Conservation (phyloP, 305 asterid genomes). For the Fraxinus velutina region DNA sequence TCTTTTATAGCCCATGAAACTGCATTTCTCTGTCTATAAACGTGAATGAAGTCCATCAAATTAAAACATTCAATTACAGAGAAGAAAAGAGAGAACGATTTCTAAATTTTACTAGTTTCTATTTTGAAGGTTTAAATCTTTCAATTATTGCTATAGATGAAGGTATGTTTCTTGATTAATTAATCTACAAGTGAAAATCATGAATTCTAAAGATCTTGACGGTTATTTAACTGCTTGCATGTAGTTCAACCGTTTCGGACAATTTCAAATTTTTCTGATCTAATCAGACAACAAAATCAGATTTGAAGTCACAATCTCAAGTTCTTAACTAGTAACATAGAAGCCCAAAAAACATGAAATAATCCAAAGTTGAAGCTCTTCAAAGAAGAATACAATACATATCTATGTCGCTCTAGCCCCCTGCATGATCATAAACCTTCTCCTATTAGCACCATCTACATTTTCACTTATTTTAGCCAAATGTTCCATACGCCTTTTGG, state of each 20-base stretch:
- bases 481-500: constrained; percentile 43
- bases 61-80: too few species aligned
- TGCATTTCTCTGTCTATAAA: too few species aligned
- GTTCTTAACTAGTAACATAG: not conserved
- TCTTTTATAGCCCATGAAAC: too few species aligned
- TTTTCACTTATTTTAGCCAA: constrained; percentile 44
- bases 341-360: not conserved
- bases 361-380: not conserved
- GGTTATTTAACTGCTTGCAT: too few species aligned
- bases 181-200: too few species aligned
- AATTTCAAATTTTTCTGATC: not conserved
- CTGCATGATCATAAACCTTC: constrained; percentile 41
- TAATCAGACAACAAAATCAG: not conserved
- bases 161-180: too few species aligned
- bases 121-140: too few species aligned
- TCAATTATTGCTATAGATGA: too few species aligned
- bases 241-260: not conserved
- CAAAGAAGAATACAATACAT: not conserved
- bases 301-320: not conserved
- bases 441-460: constrained; percentile 37
- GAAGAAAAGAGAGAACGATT: too few species aligned
- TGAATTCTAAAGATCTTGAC: too few species aligned
- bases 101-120: too few species aligned
- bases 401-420: constrained; percentile 34
- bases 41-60: too few species aligned